Base-by-base conservation (phyloP, 2,329 filamentous ascomycete genomes). In the Apiospora saccharicola region DNA sequence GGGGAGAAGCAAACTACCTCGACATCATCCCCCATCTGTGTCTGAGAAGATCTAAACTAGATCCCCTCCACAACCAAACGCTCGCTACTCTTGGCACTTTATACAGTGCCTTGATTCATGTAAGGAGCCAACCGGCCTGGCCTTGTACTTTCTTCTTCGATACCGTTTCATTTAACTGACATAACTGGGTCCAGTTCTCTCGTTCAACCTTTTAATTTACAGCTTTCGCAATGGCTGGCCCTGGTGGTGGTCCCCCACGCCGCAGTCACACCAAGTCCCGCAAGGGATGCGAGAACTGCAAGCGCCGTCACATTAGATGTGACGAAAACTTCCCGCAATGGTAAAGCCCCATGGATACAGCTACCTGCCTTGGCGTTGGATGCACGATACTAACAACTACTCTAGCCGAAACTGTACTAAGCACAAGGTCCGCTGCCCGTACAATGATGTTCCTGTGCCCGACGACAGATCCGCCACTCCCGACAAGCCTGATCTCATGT, bases 301-400 rank as follows among this genome's bases (percentile, higher is more conserved):
- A 99, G 85, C 92, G 93, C 82, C 91, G 96, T 81, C 96, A 99
- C 84, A 99, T 99, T 81, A 91, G 96, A 79, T 99, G 96, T 85
- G 96, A 99, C 81, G 96, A 99, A 83, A 98, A 91, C 77, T 98
- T 98, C 80, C 96, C 96, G 70, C 96, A 99, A 89, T 99, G 96
- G 95, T 97, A 87, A 78, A 89, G 83, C 64, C 61, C 57, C 68
- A 34, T 68, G 43, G 30, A 14, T 10, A 5, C 19, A 64, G 10
- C 34, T 69, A 24, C 22, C n/a, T 70, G 14, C n/a, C 26, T n/a
- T 61, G 53, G 34, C 10, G 37, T 47, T 24, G 14, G 41, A 3
- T 30, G n/a, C 41, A 26, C 22, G n/a, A 46, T 46, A 46, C 67
- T 68, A 14, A 68, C 5, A 22, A 8, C 24, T 19, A 51, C 24